These are phyloP conservation scores for Umbelopsis isabellina DNA, from an alignment of 192 early-diverging fungal species.

Conservation along the genomic window DNA sequence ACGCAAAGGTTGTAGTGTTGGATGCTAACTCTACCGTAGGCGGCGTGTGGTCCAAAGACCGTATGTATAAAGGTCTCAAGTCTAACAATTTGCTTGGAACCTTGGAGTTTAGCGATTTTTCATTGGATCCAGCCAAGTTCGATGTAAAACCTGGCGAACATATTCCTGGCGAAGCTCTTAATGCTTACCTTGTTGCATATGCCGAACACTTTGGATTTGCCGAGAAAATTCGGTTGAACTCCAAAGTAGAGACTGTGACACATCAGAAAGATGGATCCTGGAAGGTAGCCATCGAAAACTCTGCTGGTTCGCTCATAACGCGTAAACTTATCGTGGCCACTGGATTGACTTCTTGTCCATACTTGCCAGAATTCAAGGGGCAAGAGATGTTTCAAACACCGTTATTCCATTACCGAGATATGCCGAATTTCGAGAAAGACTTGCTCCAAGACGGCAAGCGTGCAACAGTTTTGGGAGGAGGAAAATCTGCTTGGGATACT, in stretches of 20 bases:
- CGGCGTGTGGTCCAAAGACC: slow-evolving; percentile 6
- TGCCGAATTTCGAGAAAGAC: slow-evolving; percentile 11
- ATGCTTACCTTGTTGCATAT: slow-evolving; percentile 7
- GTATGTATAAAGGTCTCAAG: slow-evolving; percentile 15
- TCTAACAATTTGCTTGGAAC: slow-evolving; percentile 18
- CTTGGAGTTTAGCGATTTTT: slow-evolving; percentile 15
- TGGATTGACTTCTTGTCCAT: neutral
- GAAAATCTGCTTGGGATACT: slow-evolving; percentile 17
- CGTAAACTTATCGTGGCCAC: slow-evolving; percentile 17
- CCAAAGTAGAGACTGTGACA: slow-evolving; percentile 1
- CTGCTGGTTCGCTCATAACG: neutral
- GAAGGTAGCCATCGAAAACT: neutral
- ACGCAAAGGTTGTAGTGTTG: neutral
- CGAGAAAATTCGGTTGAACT: slow-evolving; percentile 10
- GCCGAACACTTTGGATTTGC: slow-evolving; percentile 21
- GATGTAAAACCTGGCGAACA: slow-evolving; percentile 16
- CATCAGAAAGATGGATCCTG: slow-evolving; percentile 15
- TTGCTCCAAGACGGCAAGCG: slow-evolving; percentile 19
- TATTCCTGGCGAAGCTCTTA: slow-evolving; percentile 17
- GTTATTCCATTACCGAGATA: slow-evolving; percentile 12
- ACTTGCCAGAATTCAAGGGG: slow-evolving; percentile 11
- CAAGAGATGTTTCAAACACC: slow-evolving; percentile 14
- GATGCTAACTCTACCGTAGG: slow-evolving; percentile 2
- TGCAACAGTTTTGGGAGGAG: slow-evolving; percentile 14
- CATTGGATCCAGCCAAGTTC: slow-evolving; percentile 5